Base-by-base conservation (phyloP, 2,329 filamentous ascomycete species). In the Aspergillus caelatus region DNA sequence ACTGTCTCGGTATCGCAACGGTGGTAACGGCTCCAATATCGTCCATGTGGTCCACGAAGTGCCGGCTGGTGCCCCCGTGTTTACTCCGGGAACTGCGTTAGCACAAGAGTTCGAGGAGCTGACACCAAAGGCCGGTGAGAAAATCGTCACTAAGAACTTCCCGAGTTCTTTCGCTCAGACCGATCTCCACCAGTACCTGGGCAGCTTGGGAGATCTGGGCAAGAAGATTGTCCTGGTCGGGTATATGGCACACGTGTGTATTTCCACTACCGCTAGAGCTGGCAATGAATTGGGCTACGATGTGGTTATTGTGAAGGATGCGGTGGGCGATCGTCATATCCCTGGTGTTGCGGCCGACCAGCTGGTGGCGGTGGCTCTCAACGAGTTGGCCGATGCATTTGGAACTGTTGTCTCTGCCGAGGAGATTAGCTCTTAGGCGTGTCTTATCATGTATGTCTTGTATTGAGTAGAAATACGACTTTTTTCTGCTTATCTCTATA, bases 271-370 rank as follows among this genome's bases (percentile, higher is more conserved):
- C 0, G 86, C 88, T 0, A 79, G 89, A 52, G 83, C 88, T 57
- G 89, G 81, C 1, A 80, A 78, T 5, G 84, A 91, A 73, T 78
- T 81, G 39, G 89, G 88, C 0, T 90, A 87, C 70, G 88, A 91
- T 71, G 84, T 90, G 28, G 61, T 90, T 1, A 72, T 91, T 26
- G 85, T 83, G 0, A 80, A 84, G 68, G 89, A 90, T 72, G 88
- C 82, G 0, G 84, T 91, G 43, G 89, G 89, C 0, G 88, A 91
- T 73, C 76, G 89, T 10, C 83, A 90, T 72, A 89, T 91, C 52
- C 89, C 89, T 0, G 88, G 88, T 1, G 84, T 83, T 0, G 78
- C 79, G 8, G 72, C 69, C 0, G 81, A 83, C 12, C 82, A 88
- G 61, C 71, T 90, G 26, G 75, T 78, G 0, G 72, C 77, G 73